Evolutionary conservation across 805 yeast species (phyloP).

Genomic region (Ogataea salicorniae): DNA sequence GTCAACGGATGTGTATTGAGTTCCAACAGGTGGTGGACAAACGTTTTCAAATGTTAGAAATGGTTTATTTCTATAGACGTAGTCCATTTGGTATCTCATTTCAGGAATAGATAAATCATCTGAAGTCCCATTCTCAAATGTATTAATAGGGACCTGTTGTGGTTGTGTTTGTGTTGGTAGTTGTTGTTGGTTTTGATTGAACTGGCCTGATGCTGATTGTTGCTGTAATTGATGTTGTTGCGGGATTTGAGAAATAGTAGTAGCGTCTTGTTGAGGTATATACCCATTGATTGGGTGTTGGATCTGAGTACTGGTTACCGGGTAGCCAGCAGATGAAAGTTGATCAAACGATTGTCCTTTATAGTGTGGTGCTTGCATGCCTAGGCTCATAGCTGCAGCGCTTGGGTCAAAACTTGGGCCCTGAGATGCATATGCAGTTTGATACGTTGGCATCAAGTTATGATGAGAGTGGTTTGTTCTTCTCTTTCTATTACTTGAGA

Average conservation of each 20-base stretch:
- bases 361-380: conserved; percentile 21
- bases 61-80: conserved; percentile 34
- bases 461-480: conserved; percentile 27
- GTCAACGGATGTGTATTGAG: conserved; percentile 64
- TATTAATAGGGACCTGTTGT: conserved; percentile 2
- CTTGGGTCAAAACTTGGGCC: conserved; percentile 27
- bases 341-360: background rate
- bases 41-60: conserved; percentile 75
- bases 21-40: conserved; percentile 78
- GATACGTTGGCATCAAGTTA: conserved; percentile 15
- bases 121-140: conserved; percentile 5
- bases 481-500: conserved; percentile 11
- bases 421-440: background rate
- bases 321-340: background rate
- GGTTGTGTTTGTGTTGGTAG: background rate
- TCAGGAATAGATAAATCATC: conserved; percentile 35
- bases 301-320: background rate
- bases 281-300: background rate
- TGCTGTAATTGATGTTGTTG: background rate
- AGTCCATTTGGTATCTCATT: conserved; percentile 29
- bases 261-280: background rate
- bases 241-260: background rate
- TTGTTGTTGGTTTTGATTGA: background rate
- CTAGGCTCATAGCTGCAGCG: conserved; percentile 29
- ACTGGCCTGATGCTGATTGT: background rate